phyloP scores from a whole-genome alignment of 2,329 filamentous ascomycete genomes.

The Stemphylium lycopersici region DNA sequence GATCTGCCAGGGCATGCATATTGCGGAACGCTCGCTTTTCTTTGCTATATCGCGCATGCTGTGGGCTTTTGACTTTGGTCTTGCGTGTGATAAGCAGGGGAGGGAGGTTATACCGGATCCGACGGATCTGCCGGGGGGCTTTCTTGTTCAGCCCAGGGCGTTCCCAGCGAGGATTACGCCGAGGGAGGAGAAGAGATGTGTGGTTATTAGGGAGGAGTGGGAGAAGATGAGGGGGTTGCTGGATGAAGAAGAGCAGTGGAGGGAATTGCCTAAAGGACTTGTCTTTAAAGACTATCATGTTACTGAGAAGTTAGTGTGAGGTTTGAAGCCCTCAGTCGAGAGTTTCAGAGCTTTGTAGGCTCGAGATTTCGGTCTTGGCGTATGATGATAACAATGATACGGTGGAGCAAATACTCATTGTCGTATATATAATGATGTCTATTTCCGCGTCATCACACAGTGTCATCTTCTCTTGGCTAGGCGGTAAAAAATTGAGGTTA shows the following conservation, averaged over 20 bases:
- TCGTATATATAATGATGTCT: no score
- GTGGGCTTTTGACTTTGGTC: conserved; percentile 41
- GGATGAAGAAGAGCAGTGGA: conserved; percentile 29
- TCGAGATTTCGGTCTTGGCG: no score
- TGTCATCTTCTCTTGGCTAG: no score
- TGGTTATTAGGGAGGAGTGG: conserved; percentile 23
- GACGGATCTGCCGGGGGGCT: conserved; percentile 23
- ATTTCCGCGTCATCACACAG: no score
- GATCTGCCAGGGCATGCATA: conserved; percentile 48
- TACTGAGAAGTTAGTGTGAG: no score
- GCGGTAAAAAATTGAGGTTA: no score
- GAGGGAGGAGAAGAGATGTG: conserved; percentile 14
- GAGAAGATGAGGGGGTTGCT: conserved; percentile 20
- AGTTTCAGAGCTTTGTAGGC: no score
- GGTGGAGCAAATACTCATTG: no score
- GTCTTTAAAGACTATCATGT: conserved; percentile 18
- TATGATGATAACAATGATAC: no score
- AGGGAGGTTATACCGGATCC: conserved; percentile 17
- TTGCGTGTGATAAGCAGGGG: conserved; percentile 2
- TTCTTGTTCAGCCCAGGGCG: conserved; percentile 24
- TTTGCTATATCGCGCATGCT: conserved; percentile 41
- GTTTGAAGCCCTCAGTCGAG: no score
- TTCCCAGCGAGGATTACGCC: conserved; percentile 26
- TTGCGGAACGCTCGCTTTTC: conserved; percentile 43
- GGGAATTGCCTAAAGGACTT: conserved; percentile 23